Base-by-base conservation (phyloP, 2,329 filamentous ascomycete genomes). In the Didymella lethalis region DNA sequence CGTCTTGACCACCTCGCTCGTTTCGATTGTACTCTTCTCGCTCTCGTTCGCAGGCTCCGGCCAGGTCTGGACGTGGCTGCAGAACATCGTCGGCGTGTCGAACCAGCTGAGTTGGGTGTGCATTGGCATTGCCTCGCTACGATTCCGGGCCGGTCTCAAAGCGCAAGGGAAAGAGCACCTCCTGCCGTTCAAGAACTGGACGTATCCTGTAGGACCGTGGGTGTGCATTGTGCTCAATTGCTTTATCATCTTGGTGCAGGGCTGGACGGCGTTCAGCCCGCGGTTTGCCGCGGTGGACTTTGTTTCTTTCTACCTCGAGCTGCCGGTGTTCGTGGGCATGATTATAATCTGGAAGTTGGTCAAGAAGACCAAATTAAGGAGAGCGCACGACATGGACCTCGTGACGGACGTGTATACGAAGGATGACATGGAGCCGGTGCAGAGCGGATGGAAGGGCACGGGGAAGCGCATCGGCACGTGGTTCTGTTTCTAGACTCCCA, bases 71-170 rank as follows among this genome's bases (percentile, higher is more conserved):
- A 83, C 40, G 88, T 91, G 89, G 86, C 88, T 92, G 69, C 83
- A 87, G 66, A 90, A 89, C 73, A 85, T 91, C 45, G 88, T 86
- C 18, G 90, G 82, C 49, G 80, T 82, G 0, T 82, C 80, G 0
- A 83, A 81, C 2, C 78, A 84, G 63, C 80, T 85, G 41, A 82
- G 79, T 32, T 86, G 84, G 84, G 79, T 83, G 48, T 80, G 78
- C 62, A 83, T 82, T 62, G 82, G 82, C 45, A 80, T 88, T 53
- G 81, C 86, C 5, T 86, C 84, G 66, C 75, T 89, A 25, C 84
- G 85, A 2, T 89, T 88, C 78, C 80, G 82, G 72, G 69, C 69
- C 3, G 71, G 68, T 1, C 54, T 74, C 28, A 72, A 72, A 49
- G 79, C 78, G 1, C 86, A 86, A 61, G 81, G 82, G 54, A 78